Base-by-base conservation (phyloP, 2,329 filamentous ascomycete genomes). In the Penicillium vulpinum region DNA sequence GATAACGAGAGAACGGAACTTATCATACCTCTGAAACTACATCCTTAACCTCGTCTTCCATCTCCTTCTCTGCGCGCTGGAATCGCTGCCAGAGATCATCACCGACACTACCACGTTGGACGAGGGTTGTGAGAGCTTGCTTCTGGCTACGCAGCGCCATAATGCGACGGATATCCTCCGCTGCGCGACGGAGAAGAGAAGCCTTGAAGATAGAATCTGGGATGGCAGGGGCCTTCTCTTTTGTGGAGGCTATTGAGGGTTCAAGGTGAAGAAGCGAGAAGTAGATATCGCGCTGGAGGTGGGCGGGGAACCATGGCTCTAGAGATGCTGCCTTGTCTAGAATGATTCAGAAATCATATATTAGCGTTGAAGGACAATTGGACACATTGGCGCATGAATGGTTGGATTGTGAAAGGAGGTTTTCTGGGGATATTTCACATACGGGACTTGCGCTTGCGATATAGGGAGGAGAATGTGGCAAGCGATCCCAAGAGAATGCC, bases 51-150 rank as follows among this genome's bases (percentile, higher is more conserved):
- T 99, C 94, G 65, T 92, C 91, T 78, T 99, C 92, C 81, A 97
- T 95, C 78, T 99, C 94, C 80, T 95, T 92, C 83, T 99, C 94
- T 0, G 93, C 94, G 49, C 91, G 85, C 76, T 88, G 78, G 75
- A 97, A 96, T 38, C 93, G 84, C 80, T 97, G 91, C 89, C 92
- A 96, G 65, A 99, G 77, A 75, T 99, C 94, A 73, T 99, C 94
- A 15, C 94, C 93, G 2, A 99, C 92, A 70, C 91, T 96, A 47
- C 94, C 94, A 62, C 91, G 84, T 77, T 96, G 91, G 67, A 97
- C 77, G 64, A 99, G 79, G 24, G 87, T 84, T 70, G 89, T 88
- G 70, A 96, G 86, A 8, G 94, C 91, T 68, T 90, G 89, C 80
- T 97, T 99, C 66, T 91, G 89, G 56, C 85, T 89, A 70, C 93